Evolutionary conservation across 202 grass and related monocot genomes (phyloP).

Genomic region (Digitaria exilis): DNA sequence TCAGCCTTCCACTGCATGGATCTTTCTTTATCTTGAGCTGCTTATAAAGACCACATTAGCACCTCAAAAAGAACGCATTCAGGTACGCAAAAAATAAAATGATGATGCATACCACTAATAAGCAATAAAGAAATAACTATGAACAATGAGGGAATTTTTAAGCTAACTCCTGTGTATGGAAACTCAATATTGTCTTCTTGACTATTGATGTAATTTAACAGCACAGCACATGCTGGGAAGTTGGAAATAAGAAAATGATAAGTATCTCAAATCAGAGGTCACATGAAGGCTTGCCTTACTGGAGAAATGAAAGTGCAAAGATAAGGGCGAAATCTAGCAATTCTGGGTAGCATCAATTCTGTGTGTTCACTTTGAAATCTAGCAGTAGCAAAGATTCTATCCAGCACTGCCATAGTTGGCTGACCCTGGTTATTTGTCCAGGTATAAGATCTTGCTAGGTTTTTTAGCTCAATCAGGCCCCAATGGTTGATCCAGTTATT

Average conservation of each 20-base stretch:
- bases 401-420: background rate
- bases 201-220: slow-evolving; percentile 19
- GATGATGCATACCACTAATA: background rate
- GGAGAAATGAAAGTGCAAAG: no score
- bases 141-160: background rate
- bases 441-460: background rate
- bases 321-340: no score
- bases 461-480: background rate
- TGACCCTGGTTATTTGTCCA: background rate
- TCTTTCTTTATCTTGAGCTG: slow-evolving; percentile 95
- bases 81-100: slow-evolving; percentile 22
- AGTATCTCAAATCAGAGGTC: no score
- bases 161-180: slow-evolving; percentile 1
- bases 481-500: background rate
- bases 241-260: slow-evolving; percentile 6
- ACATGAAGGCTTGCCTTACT: no score
- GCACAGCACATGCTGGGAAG: background rate
- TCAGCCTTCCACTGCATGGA: slow-evolving; percentile 72
- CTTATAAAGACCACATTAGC: slow-evolving; percentile 51
- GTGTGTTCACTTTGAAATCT: no score
- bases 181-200: background rate
- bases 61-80: slow-evolving; percentile 21
- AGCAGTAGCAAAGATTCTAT: background rate
- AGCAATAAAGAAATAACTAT: slow-evolving; percentile 33
- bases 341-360: no score